Percentiles rank a stretch among this genome's conserved stretches.
Conservation (phyloP, 768 basidiomycete species). For the Pulveroboletus frians region DNA sequence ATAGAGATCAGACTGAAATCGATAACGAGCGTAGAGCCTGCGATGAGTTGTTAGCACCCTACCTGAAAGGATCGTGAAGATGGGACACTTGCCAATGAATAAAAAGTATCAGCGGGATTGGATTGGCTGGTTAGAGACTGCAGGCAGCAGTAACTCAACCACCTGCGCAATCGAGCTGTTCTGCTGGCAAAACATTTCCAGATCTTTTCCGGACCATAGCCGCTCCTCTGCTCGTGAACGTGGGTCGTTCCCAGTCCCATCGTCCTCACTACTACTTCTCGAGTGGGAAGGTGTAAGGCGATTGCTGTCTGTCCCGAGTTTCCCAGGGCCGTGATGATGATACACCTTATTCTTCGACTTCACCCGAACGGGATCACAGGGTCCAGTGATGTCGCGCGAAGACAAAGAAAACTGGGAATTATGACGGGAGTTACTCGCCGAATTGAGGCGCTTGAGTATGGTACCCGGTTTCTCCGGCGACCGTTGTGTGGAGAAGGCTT, state of each 20-base stretch:
- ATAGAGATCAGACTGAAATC: slow-evolving; percentile 21
- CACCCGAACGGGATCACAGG: slow-evolving; percentile 48
- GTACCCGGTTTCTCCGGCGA: slow-evolving; percentile 30
- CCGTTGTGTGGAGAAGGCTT: slow-evolving; percentile 17
- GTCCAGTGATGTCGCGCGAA: slow-evolving; percentile 21
- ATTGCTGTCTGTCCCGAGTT: slow-evolving; percentile 52
- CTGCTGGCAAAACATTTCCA: slow-evolving; percentile 81
- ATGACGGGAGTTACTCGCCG: slow-evolving; percentile 12
- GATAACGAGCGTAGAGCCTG: slow-evolving; percentile 19
- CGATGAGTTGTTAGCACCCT: slow-evolving; percentile 9
- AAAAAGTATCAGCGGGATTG: slow-evolving; percentile 18
- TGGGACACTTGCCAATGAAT: slow-evolving; percentile 20
- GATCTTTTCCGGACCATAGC: slow-evolving; percentile 75
- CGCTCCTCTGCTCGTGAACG: slow-evolving; percentile 41
- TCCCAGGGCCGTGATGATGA: slow-evolving; percentile 57
- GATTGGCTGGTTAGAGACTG: slow-evolving; percentile 36
- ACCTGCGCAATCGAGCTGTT: slow-evolving; percentile 82
- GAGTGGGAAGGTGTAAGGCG: slow-evolving; percentile 20
- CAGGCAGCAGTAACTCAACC: slow-evolving; percentile 57
- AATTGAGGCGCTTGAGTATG: slow-evolving; percentile 32
- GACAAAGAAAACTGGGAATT: slow-evolving; percentile 23
- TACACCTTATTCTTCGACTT: slow-evolving; percentile 71
- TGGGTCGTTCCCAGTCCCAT: slow-evolving; percentile 27
- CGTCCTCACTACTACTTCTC: slow-evolving; percentile 29
- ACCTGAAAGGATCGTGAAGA: background rate